These are phyloP conservation scores for Opeltia flavorubescens DNA, from an alignment of 495 filamentous ascomycete species.

Conservation along the genomic window DNA sequence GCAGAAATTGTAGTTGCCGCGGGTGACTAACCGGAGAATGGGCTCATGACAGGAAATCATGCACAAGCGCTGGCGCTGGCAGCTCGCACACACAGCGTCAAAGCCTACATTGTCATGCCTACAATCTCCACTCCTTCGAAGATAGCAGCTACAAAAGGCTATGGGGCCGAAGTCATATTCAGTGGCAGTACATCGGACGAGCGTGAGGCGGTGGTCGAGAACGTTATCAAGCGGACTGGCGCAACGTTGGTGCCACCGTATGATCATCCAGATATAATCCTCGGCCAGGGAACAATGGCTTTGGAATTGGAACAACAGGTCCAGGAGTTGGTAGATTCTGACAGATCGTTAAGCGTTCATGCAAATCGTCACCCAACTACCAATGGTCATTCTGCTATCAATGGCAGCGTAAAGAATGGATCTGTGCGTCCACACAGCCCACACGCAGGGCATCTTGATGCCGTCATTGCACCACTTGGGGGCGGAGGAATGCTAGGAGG, in stretches of 20 bases:
- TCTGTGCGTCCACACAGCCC: background rate
- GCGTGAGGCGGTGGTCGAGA: conserved; percentile 58
- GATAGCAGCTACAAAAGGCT: conserved; percentile 62
- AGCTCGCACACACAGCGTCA: conserved; percentile 47
- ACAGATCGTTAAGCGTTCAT: conserved; percentile 14
- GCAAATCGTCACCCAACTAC: background rate
- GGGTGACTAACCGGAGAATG: background rate
- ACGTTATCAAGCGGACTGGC: conserved; percentile 52
- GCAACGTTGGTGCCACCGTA: conserved; percentile 79
- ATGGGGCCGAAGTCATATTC: conserved; percentile 71
- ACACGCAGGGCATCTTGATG: conserved; percentile 39
- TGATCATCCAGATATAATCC: conserved; percentile 78
- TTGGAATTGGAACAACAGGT: conserved; percentile 72
- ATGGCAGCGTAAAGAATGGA: background rate
- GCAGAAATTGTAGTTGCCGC: background rate
- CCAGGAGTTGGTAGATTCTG: conserved; percentile 28
- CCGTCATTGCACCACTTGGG: conserved; percentile 73
- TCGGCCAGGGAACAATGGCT: conserved; percentile 79
- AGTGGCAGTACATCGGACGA: conserved; percentile 67
- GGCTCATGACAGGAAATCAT: conserved; percentile 57
- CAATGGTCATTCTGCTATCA: background rate
- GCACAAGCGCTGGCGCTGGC: conserved; percentile 89
- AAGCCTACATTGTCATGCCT: conserved; percentile 86
- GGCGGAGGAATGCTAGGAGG: conserved; percentile 84
- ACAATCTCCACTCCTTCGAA: conserved; percentile 67